Base-by-base conservation (phyloP, 441 rosid genomes). In the Brassica balearica region DNA sequence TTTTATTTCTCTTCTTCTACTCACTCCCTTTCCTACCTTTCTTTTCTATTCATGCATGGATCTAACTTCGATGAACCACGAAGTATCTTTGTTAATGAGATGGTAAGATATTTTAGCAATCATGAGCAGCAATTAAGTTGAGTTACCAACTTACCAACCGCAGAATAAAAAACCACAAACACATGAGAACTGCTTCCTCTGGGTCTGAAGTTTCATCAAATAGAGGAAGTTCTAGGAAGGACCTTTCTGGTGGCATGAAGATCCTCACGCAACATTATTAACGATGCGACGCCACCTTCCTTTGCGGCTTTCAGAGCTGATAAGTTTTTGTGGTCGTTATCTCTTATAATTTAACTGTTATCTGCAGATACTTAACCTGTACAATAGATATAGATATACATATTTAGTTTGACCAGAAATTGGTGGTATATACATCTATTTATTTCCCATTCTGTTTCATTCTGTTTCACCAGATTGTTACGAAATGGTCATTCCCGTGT, bases 281-380 rank as follows among this genome's bases (percentile, higher is more conserved):
- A 96, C 79, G 77, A 91, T 83, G 53, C 80, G 20, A 88, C 88
- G 6, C 90, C 90, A 20, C 91, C 95, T 59, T 84, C 98, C 58
- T 90, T 97, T 71, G 87, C 89, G 73, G 99, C 97, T 66, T 78
- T 96, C 77, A 94, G 94, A 77, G 93, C 98, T 80, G 94, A 98
- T 29, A 78, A 93, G 88, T 88, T 90, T 38, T 68, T 96, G 80
- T 92, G 98, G 80, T 84, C 93, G 90, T 98, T 92, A 69, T 89
- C 94, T 79, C 87, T 96, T 74, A 78, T 94, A 71, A 85, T 95
- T 88, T 96, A 75, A 94, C 98, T 58, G 74, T 86, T 72, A 90
- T 96, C 66, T 93, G 93, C 84, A 84, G 94, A 60, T 91, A 92
- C 65, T 53, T 65, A 69, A 15, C 74, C 23, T 58, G 67, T 17